Percentiles rank a stretch among this genome's conserved stretches.
Evolutionary conservation across 106 monocot genomes (phyloP).

Genomic region (Alisma plantagoaquatica): DNA sequence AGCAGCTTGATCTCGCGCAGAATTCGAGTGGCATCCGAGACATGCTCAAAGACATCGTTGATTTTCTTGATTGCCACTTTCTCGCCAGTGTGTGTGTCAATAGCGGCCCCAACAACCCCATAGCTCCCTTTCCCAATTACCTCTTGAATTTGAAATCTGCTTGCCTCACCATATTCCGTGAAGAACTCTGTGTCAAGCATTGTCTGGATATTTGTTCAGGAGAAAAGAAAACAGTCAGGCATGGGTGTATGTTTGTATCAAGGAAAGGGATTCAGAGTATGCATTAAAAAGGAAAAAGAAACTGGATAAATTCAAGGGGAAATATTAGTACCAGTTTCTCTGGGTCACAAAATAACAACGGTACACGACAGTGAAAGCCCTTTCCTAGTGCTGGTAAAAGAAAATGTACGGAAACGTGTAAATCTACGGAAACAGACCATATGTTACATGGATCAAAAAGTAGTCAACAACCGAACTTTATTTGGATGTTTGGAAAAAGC

Average conservation of each 20-base stretch:
- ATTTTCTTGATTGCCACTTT: constrained; percentile 80
- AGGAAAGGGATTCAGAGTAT: too few relatives aligned
- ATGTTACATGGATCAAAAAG: too few relatives aligned
- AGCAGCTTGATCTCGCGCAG: constrained; percentile 78
- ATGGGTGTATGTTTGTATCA: too few relatives aligned
- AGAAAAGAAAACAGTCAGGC: background rate
- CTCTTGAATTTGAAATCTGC: constrained; percentile 50
- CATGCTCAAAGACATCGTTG: constrained; percentile 70
- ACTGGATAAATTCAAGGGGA: background rate
- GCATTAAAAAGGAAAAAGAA: background rate
- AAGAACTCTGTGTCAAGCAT: constrained; percentile 44
- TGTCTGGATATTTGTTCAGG: constrained; percentile 11
- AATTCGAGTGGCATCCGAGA: constrained; percentile 71
- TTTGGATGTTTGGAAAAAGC: too few relatives aligned
- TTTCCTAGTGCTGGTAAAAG: too few relatives aligned
- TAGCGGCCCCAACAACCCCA: constrained; percentile 59
- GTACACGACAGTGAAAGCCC: too few relatives aligned
- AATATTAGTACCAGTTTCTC: background rate
- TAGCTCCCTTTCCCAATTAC: constrained; percentile 72
- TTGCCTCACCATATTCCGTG: constrained; percentile 66
- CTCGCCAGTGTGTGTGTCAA: constrained; percentile 66
- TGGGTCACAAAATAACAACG: too few relatives aligned
- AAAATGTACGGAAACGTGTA: too few relatives aligned
- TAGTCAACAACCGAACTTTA: too few relatives aligned
- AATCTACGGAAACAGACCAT: too few relatives aligned